Conservation (phyloP, 164 flowering plant species). For the Kalanchoe fedtschenkoi region DNA sequence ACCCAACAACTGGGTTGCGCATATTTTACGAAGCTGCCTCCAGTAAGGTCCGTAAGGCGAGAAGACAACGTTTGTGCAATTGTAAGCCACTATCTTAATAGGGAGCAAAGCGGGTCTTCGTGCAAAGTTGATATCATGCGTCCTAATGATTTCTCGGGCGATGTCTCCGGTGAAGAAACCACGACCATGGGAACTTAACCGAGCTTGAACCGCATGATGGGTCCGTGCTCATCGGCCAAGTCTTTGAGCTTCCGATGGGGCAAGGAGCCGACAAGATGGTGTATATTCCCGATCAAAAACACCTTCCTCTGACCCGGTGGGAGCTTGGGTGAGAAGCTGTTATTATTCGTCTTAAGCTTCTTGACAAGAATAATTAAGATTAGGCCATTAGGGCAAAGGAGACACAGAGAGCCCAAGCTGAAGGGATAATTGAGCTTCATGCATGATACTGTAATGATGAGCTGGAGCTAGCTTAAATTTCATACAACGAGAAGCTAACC, state of each 20-base stretch:
- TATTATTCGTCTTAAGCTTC: background rate
- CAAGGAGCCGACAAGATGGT: background rate
- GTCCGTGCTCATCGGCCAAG: background rate
- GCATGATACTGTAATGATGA: too few species aligned
- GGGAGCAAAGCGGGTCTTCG: background rate
- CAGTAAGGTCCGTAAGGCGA: slow-evolving; percentile 35
- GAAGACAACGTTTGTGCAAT: slow-evolving; percentile 16
- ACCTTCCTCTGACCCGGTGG: slow-evolving; percentile 5
- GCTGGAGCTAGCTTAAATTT: too few species aligned
- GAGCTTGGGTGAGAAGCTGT: background rate
- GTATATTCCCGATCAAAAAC: background rate
- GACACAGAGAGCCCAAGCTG: too few species aligned
- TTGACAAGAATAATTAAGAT: background rate
- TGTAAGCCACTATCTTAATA: slow-evolving; percentile 11
- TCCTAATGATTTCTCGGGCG: background rate
- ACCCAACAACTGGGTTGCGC: slow-evolving; percentile 22
- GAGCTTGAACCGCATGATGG: background rate
- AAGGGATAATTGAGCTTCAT: too few species aligned
- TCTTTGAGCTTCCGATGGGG: background rate
- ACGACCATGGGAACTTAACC: background rate
- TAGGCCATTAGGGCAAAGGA: too few species aligned
- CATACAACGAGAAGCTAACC: too few species aligned
- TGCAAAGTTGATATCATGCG: background rate
- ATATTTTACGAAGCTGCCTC: slow-evolving; percentile 35
- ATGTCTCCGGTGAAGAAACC: background rate